These are phyloP conservation scores for Eremothecium sinecaudum DNA, from an alignment of 1,139 yeast genomes.

Conservation along the genomic window DNA sequence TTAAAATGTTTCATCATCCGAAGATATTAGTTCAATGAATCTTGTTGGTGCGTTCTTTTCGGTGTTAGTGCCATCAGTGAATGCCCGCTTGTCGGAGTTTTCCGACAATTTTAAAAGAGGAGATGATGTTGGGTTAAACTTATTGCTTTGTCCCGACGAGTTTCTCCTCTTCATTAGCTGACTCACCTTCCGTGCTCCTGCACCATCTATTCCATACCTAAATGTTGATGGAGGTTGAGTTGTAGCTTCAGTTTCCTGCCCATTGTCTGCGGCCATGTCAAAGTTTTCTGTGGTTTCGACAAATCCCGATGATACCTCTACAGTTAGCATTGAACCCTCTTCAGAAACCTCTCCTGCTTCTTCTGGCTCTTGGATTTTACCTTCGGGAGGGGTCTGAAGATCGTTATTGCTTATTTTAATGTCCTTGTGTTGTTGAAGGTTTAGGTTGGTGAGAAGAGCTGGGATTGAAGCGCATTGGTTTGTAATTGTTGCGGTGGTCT, in stretches of 20 bases:
- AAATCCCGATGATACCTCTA: no score
- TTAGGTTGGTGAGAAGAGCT: slow-evolving; percentile 2
- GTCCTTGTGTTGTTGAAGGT: neutral
- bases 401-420: no score
- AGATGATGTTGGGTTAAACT: neutral
- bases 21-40: slow-evolving; percentile 4
- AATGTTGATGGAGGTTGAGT: no score
- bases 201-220: slow-evolving; percentile 4
- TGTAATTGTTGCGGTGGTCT: neutral
- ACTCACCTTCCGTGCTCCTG: slow-evolving; percentile 3
- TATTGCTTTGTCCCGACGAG: neutral
- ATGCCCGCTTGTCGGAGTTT: slow-evolving; percentile 1
- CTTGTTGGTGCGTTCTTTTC: slow-evolving; percentile 3
- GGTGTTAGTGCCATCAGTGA: neutral
- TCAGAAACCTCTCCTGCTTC: no score
- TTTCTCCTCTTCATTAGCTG: slow-evolving; percentile 4
- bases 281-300: no score
- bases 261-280: no score
- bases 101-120: slow-evolving; percentile 2
- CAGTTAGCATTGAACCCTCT: no score
- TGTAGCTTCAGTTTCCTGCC: no score
- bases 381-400: no score
- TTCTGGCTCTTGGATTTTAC: no score
- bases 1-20: slow-evolving; percentile 3
- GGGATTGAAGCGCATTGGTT: slow-evolving; percentile 2